Evolutionary conservation across 1,139 yeast species (phyloP).

Genomic region (Candida tropicalis): DNA sequence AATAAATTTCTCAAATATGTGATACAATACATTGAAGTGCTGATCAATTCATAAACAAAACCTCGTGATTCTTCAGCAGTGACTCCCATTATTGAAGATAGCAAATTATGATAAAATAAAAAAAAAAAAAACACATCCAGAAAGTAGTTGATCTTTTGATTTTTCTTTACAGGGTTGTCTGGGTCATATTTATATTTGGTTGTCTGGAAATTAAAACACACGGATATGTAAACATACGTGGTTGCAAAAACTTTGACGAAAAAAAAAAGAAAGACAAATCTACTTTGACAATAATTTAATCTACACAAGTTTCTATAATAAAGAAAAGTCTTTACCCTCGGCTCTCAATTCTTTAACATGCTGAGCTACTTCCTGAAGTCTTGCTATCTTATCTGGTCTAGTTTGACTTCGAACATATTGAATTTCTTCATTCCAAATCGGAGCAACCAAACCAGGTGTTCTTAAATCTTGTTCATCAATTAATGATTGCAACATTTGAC

Average conservation of each 20-base stretch:
- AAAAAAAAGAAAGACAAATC: not conserved
- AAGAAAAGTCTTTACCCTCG: slow-evolving; percentile 19
- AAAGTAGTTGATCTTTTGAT: too few species aligned
- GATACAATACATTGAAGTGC: slow-evolving; percentile 54
- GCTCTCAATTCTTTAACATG: slow-evolving; percentile 24
- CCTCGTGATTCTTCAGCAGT: slow-evolving; percentile 32
- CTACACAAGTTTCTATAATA: too few species aligned
- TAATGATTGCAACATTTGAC: slow-evolving; percentile 25
- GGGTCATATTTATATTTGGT: too few species aligned
- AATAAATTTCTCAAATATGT: slow-evolving; percentile 54
- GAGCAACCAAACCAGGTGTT: slow-evolving; percentile 27
- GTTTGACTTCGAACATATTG: slow-evolving; percentile 21
- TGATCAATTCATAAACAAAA: slow-evolving; percentile 44
- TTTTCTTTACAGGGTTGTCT: too few species aligned
- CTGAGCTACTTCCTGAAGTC: slow-evolving; percentile 22
- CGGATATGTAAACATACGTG: too few species aligned
- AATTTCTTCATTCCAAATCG: slow-evolving; percentile 27
- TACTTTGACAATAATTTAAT: too few species aligned
- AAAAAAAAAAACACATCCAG: not conserved
- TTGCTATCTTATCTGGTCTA: slow-evolving; percentile 21
- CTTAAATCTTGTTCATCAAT: slow-evolving; percentile 20
- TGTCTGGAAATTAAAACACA: too few species aligned
- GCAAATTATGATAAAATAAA: not conserved
- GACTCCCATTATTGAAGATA: too few species aligned
- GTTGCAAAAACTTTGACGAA: not conserved